Percentiles rank a stretch among this genome's conserved stretches.
phyloP scores from a whole-genome alignment of 768 basidiomycete genomes.

The Leucocoprinus leucothites region DNA sequence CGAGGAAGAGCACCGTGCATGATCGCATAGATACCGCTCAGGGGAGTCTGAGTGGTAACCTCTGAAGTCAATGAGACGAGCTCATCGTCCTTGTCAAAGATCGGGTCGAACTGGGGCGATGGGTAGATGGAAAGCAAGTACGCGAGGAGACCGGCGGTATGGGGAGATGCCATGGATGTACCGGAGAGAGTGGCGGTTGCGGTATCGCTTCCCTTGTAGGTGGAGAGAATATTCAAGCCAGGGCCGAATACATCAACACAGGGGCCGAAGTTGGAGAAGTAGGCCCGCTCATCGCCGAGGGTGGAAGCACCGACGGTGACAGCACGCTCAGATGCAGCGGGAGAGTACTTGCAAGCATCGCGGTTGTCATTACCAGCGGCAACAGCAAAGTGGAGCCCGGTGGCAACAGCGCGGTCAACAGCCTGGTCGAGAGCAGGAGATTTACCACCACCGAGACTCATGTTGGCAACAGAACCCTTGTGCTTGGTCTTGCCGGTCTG shows the following conservation, averaged over 20 bases:
- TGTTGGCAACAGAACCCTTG: constrained; percentile 96
- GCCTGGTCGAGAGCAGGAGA: constrained; percentile 78
- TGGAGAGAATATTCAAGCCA: constrained; percentile 87
- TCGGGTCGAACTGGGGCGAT: constrained; percentile 56
- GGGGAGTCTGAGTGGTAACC: constrained; percentile 20
- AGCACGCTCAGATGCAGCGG: constrained; percentile 84
- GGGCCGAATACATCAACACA: constrained; percentile 96
- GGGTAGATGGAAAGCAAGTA: constrained; percentile 92
- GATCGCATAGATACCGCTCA: constrained; percentile 42
- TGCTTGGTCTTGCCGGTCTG: constrained; percentile 77
- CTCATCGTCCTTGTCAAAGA: constrained; percentile 33
- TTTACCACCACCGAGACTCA: constrained; percentile 97
- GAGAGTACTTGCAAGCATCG: constrained; percentile 92
- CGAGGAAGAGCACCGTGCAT: constrained; percentile 54
- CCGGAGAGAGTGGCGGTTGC: constrained; percentile 82
- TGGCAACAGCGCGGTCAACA: constrained; percentile 80
- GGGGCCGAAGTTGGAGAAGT: constrained; percentile 88
- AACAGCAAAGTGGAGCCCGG: constrained; percentile 93
- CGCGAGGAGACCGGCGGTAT: constrained; percentile 84
- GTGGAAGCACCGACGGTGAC: constrained; percentile 95
- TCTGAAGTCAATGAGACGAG: constrained; percentile 33
- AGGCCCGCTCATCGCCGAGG: constrained; percentile 75
- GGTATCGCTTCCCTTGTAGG: constrained; percentile 62
- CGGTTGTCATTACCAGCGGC: constrained; percentile 91
- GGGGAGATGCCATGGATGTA: constrained; percentile 94